A percentile compares a stretch with the other conserved stretches of the same genome.
Conservation (phyloP, 306 rosid species). For the Parietaria judaica region DNA sequence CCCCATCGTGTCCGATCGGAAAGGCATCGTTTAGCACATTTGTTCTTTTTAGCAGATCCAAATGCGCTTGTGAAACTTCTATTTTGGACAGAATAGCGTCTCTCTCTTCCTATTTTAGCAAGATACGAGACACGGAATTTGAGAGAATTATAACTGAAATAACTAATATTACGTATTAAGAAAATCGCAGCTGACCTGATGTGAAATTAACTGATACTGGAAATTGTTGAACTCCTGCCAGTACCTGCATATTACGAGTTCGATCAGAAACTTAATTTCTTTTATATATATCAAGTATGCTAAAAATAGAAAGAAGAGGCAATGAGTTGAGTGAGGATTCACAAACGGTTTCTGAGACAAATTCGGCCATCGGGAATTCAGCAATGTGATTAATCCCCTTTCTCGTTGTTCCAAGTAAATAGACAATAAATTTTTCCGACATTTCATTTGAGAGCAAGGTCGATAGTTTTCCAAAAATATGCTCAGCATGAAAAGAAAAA, state of each 20-base stretch:
- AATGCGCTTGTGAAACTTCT: slow-evolving; percentile 97
- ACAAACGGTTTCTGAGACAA: too few species aligned
- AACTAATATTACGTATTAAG: not conserved
- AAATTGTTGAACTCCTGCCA: slow-evolving; percentile 96
- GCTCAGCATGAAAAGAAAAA: too few species aligned
- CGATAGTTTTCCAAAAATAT: too few species aligned
- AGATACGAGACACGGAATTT: slow-evolving; percentile 10
- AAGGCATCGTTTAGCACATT: slow-evolving; percentile 94
- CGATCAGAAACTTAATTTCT: not conserved
- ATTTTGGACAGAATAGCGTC: slow-evolving; percentile 86
- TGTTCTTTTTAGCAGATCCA: slow-evolving; percentile 82
- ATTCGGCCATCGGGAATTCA: too few species aligned
- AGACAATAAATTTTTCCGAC: too few species aligned
- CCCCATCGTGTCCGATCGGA: slow-evolving; percentile 95
- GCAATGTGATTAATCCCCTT: too few species aligned
- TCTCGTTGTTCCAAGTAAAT: too few species aligned
- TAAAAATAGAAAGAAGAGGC: not conserved
- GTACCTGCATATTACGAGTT: slow-evolving; percentile 52
- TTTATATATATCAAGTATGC: too few species aligned
- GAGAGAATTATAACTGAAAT: too few species aligned
- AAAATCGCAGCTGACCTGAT: slow-evolving; percentile 52
- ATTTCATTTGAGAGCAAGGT: too few species aligned
- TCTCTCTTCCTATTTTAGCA: slow-evolving; percentile 80
- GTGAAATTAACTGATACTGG: slow-evolving; percentile 84
- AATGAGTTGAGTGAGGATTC: too few species aligned